Evolutionary conservation across 192 early-diverging fungal species (phyloP), one percentile per base, ranked within the genome.

Genomic region (Backusella tuberculispora): DNA sequence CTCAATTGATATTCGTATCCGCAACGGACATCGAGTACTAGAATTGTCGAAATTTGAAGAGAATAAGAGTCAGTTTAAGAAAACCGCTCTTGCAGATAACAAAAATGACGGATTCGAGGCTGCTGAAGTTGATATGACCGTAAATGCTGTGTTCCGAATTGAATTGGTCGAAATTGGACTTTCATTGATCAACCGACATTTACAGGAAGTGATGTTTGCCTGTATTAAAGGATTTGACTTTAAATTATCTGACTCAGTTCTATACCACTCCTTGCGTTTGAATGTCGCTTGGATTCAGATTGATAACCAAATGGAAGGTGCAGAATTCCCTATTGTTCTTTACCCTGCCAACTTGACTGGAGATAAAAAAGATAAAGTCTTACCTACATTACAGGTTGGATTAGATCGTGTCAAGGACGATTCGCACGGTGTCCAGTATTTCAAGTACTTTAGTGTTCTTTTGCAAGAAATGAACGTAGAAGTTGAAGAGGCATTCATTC

Each of bases 391-490:
- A 34, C 91, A 90, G 73, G 85, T 85, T 48, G 94, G 95, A 1
- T 76, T 96, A 1, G 95, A 93, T 34, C 88, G 92, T 14, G 93
- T 93, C 66, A 99, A 99, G 77, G 97, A 97, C 78, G 87, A 91
- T 29, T 94, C 96, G 6, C 97, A 96, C 69, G 98, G 98, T 48
- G 95, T 99, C 17, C 90, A 94, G 34, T 99, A 97, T 86, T 91
- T 95, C 81, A 93, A 98, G 71, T 97, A 95, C 79, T 97, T 96
- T 66, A 95, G 94, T 5, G 88, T 96, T 10, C 75, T 98, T 13
- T 75, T 96, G 9, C 98, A 99, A 84, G 97, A 98, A 78, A 81
- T 99, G 79, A 97, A 93, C 6, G 79, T 99, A 17, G 95, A 98
- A 67, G 87, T 98, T 67, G 97, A 98, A 75, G 97, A 98, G 80